Percentiles rank a stretch among this genome's conserved stretches.
Evolutionary conservation across 352 stramenopile species (phyloP).

Genomic region (Peronospora belbahrii): DNA sequence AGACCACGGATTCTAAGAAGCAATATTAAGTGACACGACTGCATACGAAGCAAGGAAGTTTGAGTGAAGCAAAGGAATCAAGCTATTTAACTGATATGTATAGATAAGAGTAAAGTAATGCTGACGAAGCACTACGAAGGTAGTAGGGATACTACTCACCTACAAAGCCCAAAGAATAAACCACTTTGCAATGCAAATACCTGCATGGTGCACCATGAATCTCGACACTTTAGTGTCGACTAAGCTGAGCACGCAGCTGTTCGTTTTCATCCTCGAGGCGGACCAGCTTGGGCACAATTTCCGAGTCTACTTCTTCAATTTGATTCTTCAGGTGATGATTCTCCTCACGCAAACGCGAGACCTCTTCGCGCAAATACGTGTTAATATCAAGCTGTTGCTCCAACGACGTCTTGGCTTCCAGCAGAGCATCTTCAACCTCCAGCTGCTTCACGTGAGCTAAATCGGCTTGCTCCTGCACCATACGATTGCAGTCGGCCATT

Average conservation of each 20-base stretch:
- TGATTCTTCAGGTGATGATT: slow-evolving; percentile 84
- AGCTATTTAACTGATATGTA: slow-evolving; percentile 19
- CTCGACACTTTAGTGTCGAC: slow-evolving; percentile 19
- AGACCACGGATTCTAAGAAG: slow-evolving; percentile 45
- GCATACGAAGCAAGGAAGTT: background rate
- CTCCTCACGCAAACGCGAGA: slow-evolving; percentile 71
- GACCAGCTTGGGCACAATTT: slow-evolving; percentile 75
- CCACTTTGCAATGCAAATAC: background rate
- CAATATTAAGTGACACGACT: slow-evolving; percentile 9
- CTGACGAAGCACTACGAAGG: slow-evolving; percentile 2
- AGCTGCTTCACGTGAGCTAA: slow-evolving; percentile 69
- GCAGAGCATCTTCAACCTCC: slow-evolving; percentile 73
- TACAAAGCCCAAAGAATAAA: background rate
- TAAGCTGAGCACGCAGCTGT: slow-evolving; percentile 39
- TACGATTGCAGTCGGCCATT: slow-evolving; percentile 79
- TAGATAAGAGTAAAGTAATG: slow-evolving; percentile 21
- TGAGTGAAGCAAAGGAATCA: slow-evolving; percentile 6
- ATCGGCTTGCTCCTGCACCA: slow-evolving; percentile 81
- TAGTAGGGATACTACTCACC: background rate
- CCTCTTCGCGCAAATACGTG: slow-evolving; percentile 73
- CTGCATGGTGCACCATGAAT: background rate
- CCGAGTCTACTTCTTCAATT: slow-evolving; percentile 79
- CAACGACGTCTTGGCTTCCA: slow-evolving; percentile 80
- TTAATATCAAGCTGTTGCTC: slow-evolving; percentile 84
- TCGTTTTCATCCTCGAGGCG: slow-evolving; percentile 83